Base-by-base conservation (phyloP, 768 basidiomycete genomes). In the Cubamyces lactineus region DNA sequence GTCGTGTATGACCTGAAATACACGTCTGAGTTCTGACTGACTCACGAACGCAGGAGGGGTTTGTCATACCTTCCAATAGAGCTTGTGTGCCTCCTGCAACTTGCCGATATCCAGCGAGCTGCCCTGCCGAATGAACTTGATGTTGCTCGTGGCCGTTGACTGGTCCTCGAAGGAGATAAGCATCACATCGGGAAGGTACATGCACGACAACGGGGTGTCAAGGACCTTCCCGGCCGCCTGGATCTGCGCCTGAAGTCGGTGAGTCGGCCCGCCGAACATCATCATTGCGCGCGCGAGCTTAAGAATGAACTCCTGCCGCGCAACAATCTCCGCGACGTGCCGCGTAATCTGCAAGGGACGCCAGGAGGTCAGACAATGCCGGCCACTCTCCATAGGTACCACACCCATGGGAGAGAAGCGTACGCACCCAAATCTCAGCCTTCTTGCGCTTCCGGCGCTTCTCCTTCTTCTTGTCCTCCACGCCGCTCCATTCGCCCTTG, bases 1-100 rank as follows among this genome's bases (percentile, higher is more conserved):
- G 69, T 95, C 92, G 66, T 93, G 90, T n/a, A 93, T 92, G 66
- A 94, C 92, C 84, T 88, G 63, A n/a, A n/a, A n/a, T n/a, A n/a
- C n/a, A n/a, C n/a, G 16, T 13, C 21, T 12, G 19, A 24, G 55
- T 62, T 28, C 28, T 9, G 48, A n/a, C 41, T 23, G 8, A 11
- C 5, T 50, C 7, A 5, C 2, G 8, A 15, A 5, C 47, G 19
- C n/a, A n/a, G 3, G 16, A 45, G 26, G 1, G n/a, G 2, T 21
- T 47, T 51, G 1, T 67, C 80, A 54, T 64, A 85, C 88, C 72
- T 84, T 83, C 88, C 89, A 92, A 70, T 94, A 93, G 11, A 94
- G 71, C 59, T 78, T 70, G 70, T 92, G 86, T 21, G 86, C 86
- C 28, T 86, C 84, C 6, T 84, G 80, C 3, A 94, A 81, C 75